A percentile compares a stretch with the other conserved stretches of the same genome.
Evolutionary conservation across 2,329 filamentous ascomycete genomes (phyloP).

Genomic region (Acephala macrosclerotiorum): DNA sequence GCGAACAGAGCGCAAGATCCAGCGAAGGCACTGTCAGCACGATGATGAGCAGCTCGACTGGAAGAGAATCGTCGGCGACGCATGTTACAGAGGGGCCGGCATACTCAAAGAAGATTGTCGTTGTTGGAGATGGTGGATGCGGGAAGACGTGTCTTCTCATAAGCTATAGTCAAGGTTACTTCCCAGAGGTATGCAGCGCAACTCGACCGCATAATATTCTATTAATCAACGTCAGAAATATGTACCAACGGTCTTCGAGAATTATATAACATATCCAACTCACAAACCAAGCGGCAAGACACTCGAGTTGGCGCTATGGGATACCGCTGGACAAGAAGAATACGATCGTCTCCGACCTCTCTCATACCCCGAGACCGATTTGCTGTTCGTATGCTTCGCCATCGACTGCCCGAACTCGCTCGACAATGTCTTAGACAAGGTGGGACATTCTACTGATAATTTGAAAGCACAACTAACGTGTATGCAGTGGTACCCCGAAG

Average conservation of each 20-base stretch:
- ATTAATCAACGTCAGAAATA: conserved; percentile 78
- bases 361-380: conserved; percentile 96
- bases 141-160: conserved; percentile 99
- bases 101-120: conserved; percentile 99
- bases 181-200: conserved; percentile 79
- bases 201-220: not conserved
- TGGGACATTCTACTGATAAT: conserved; percentile 51
- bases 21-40: conserved; percentile 94
- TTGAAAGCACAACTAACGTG: not conserved
- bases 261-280: conserved; percentile 97
- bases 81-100: conserved; percentile 88
- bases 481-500: conserved; percentile 94
- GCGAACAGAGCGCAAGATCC: conserved; percentile 56
- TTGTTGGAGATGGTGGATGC: conserved; percentile 96
- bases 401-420: conserved; percentile 98
- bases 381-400: conserved; percentile 98
- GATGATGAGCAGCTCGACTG: conserved; percentile 72
- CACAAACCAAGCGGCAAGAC: conserved; percentile 90
- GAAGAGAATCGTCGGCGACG: conserved; percentile 80
- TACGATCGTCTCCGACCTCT: conserved; percentile 95
- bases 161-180: conserved; percentile 98
- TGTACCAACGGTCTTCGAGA: conserved; percentile 98
- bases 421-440: conserved; percentile 99
- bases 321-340: conserved; percentile 98
- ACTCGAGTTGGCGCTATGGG: conserved; percentile 96